Evolutionary conservation across 2,329 filamentous ascomycete genomes (phyloP), one percentile per base, ranked within the genome.

Genomic region (Penicillium concentricum): DNA sequence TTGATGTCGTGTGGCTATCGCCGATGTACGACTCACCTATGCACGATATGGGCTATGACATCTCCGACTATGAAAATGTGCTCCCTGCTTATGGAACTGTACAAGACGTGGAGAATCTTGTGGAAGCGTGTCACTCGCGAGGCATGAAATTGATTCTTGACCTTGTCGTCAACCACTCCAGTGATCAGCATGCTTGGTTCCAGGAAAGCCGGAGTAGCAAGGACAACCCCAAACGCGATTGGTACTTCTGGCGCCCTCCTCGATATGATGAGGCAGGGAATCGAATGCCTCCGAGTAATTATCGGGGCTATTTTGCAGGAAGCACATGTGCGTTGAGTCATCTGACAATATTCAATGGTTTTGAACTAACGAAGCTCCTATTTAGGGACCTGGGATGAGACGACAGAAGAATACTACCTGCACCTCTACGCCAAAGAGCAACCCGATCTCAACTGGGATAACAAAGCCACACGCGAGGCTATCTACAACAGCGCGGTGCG

Each of bases 361-460:
- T 15, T 34, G 12, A 28, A 18, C 54, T 56, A 46, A 56, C 32
- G 4, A 22, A 13, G 6, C 2, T 32, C 9, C 16, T 16, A 13
- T 4, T 2, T 12, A 56, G 54, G 54, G 88, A 79, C 84, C 50
- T 91, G 84, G 79, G 87, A 90, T 64, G 84, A 88, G 63, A 69
- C 72, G 10, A 88, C 87, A 0, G 78, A 82, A 53, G 86, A 91
- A 70, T 91, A 90, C 69, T 91, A 89, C 66, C 81, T 91, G 0
- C 85, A 88, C 59, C 79, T 92, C 18, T 92, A 90, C 71, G 84
- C 85, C 10, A 82, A 81, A 18, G 83, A 88, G 61, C 89, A 92
- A 70, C 89, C 90, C 0, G 89, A 92, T 64, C 78, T 92, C 15
- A 92, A 92, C 72, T 92, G 88, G 88, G 87, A 91, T 67, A 87